A percentile compares a stretch with the other conserved stretches of the same genome.
phyloP scores from a whole-genome alignment of 2,329 filamentous ascomycete species.

The Apiospora malaysiana region DNA sequence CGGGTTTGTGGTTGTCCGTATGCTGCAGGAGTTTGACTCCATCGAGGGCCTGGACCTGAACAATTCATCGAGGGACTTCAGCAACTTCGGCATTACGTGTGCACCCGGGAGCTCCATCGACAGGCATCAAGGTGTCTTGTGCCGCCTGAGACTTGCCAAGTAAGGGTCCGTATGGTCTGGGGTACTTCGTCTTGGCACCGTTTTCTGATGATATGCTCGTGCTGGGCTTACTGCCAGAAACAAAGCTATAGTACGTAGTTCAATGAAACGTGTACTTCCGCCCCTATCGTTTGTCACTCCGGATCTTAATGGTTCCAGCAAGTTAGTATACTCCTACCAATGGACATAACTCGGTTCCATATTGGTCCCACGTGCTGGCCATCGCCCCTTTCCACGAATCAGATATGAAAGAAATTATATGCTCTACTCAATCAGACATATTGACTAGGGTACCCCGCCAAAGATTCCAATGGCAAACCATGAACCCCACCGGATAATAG shows the following conservation, averaged over 20 bases:
- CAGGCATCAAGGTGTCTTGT: not conserved
- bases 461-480: not conserved
- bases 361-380: not conserved
- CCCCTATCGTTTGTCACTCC: not conserved
- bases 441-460: not conserved
- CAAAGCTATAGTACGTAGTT: not conserved
- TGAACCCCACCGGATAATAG: not conserved
- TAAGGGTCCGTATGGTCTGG: not conserved
- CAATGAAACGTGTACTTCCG: not conserved
- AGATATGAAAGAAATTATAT: not conserved
- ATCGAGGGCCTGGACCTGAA: slow-evolving; percentile 19
- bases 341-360: not conserved
- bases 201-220: not conserved
- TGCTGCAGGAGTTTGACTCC: slow-evolving; percentile 19
- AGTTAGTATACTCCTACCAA: not conserved
- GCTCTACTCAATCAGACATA: not conserved
- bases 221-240: not conserved
- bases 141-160: not conserved
- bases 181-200: not conserved
- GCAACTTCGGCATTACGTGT: slow-evolving; percentile 16
- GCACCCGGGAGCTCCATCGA: slow-evolving; percentile 2
- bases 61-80: not conserved
- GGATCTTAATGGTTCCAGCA: not conserved
- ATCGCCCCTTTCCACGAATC: not conserved
- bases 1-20: slow-evolving; percentile 20